A percentile compares a stretch with the other conserved stretches of the same genome.
phyloP scores from a whole-genome alignment of 2,329 filamentous ascomycete genomes.

The Monosporascus sp. region DNA sequence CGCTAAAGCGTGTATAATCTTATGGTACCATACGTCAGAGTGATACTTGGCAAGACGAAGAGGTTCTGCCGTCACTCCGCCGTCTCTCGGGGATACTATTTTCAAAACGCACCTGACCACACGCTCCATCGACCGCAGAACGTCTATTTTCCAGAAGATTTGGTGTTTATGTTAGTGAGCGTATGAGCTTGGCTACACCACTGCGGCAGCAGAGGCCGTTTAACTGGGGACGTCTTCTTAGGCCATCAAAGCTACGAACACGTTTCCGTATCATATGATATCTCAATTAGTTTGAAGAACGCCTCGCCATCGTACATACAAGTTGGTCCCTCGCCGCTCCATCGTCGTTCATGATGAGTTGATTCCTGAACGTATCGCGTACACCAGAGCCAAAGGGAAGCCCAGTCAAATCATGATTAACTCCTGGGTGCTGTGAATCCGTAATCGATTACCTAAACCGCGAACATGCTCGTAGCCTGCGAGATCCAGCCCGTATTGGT shows the following conservation, averaged over 20 bases:
- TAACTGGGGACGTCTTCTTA: not conserved
- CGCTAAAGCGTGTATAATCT: no score
- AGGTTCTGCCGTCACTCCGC: no score
- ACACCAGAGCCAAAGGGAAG: conserved; percentile 27
- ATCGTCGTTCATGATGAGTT: conserved; percentile 6
- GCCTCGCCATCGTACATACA: conserved; percentile 43
- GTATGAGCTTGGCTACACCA: not conserved
- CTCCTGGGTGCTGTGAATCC: conserved; percentile 26
- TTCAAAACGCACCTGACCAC: no score
- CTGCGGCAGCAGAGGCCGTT: not conserved
- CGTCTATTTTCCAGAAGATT: no score
- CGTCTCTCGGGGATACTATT: no score
- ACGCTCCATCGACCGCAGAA: no score
- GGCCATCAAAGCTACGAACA: not conserved
- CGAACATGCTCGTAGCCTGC: conserved; percentile 29
- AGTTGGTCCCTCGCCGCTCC: conserved; percentile 21
- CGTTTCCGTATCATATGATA: conserved; percentile 18
- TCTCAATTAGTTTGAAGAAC: conserved; percentile 42
- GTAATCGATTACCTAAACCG: conserved; percentile 20
- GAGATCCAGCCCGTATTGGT: conserved; percentile 22
- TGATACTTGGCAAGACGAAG: no score
- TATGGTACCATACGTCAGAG: no score
- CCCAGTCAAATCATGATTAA: conserved; percentile 29
- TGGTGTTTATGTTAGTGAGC: no score
- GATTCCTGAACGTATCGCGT: conserved; percentile 13